Base-by-base conservation (phyloP, 2,329 filamentous ascomycete species). In the Alternaria infectoria region DNA sequence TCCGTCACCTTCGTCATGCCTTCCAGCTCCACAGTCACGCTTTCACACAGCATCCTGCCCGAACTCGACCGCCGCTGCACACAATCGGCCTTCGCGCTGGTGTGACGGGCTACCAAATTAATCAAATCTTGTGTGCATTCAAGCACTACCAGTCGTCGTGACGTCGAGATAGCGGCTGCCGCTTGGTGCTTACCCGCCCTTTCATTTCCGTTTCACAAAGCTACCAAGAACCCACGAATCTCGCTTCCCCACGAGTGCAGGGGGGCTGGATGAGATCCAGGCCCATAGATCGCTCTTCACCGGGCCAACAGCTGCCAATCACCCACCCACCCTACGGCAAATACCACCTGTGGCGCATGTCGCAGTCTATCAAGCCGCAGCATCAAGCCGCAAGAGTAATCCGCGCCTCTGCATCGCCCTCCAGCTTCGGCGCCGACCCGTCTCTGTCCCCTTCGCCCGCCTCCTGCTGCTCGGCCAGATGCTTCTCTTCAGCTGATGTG, bases 401-500 rank as follows among this genome's bases (percentile, higher is more conserved):
- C 66, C 73, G 73, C 50, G 69, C 59, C 64, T 69, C 64, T 55
- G 64, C 63, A 40, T 66, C 69, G 44, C 67, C 69, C 30, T 68
- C 26, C 26, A 61, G 47, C 46, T 45, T 15, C 45, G 55, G 46
- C 51, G 67, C 46, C 40, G 54, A 46, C 56, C 60, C 54, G 40
- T 61, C 55, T 57, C 58, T 50, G 21, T 61, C 66, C 45, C 45
- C 62, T 17, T 73, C 64, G 36, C 62, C 69, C 9, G 28, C 25
- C 36, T 63, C 74, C n/a, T 66, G 59, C 73, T 84, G 80, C 75
- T 84, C 82, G 66, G 80, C 84, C 66, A 85, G 76, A 79, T 90
- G 89, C 78, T 86, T 84, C 78, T 90, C 86, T 83, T 97, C 95
- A 2, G 94, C 95, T 55, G 90, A 88, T 62, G 89, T 90, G 79